Percentiles rank a stretch among this genome's conserved stretches.
These are phyloP conservation scores for Phanerochaete carnosa DNA, from an alignment of 768 basidiomycete genomes.

Conservation along the genomic window DNA sequence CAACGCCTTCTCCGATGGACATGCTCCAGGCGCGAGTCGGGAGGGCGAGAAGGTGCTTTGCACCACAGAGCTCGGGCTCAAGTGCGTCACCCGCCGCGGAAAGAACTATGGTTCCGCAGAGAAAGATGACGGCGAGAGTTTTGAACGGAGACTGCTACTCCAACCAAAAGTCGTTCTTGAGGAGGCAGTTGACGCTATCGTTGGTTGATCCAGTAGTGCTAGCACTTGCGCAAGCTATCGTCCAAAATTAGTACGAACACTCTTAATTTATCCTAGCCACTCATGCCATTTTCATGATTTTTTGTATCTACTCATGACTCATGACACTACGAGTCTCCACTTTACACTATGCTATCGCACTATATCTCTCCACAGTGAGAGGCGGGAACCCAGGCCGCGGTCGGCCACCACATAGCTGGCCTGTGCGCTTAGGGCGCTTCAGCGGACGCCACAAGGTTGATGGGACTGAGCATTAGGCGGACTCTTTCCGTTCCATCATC, in stretches of 20 bases:
- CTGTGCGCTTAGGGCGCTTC: no score
- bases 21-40: conserved; percentile 7
- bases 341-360: not conserved
- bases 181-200: conserved; percentile 54
- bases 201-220: conserved; percentile 10
- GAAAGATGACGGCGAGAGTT: conserved; percentile 29
- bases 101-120: conserved; percentile 7
- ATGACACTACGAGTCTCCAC: not conserved
- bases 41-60: conserved; percentile 43
- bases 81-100: conserved; percentile 50
- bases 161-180: conserved; percentile 77
- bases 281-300: not conserved
- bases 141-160: conserved; percentile 60
- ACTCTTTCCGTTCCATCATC: not conserved
- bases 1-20: conserved; percentile 59
- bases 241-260: not conserved
- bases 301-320: not conserved
- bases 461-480: not conserved
- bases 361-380: not conserved
- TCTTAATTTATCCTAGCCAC: not conserved
- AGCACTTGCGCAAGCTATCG: no score
- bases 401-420: no score
- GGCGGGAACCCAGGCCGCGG: no score
- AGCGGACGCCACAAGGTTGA: not conserved
- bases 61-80: conserved; percentile 70